These are phyloP conservation scores for Protea cynaroides DNA, from an alignment of 164 flowering plant genomes.

Conservation along the genomic window DNA sequence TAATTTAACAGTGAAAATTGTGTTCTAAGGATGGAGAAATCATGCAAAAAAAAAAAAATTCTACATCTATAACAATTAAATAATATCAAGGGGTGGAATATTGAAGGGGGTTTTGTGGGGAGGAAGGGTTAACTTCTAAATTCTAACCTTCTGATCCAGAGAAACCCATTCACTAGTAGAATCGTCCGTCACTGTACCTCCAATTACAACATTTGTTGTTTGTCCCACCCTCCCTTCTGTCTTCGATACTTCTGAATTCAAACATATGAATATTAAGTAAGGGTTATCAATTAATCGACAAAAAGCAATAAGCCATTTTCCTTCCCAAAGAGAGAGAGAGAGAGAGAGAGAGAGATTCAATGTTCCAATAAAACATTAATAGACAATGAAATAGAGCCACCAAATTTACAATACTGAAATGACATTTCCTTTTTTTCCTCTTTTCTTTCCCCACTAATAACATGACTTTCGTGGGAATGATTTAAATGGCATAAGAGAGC, in stretches of 20 bases:
- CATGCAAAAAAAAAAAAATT: too few relatives aligned
- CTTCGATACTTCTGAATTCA: slow-evolving; percentile 80
- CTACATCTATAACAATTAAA: too few relatives aligned
- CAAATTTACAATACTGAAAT: too few relatives aligned
- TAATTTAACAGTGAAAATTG: too few relatives aligned
- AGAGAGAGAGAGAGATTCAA: neutral
- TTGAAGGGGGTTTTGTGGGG: too few relatives aligned
- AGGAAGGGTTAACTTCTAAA: neutral
- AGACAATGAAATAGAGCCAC: too few relatives aligned
- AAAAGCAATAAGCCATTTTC: neutral
- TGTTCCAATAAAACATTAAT: neutral
- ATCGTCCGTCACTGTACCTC: slow-evolving; percentile 90
- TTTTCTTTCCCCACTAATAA: too few relatives aligned
- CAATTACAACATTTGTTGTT: slow-evolving; percentile 90
- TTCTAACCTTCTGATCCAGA: slow-evolving; percentile 80
- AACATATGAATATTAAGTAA: neutral
- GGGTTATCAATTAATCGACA: neutral
- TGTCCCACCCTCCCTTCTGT: slow-evolving; percentile 95
- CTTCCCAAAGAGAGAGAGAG: neutral
- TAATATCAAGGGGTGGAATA: too few relatives aligned
- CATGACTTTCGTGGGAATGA: too few relatives aligned
- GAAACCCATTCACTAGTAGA: slow-evolving; percentile 84
- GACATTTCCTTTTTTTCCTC: too few relatives aligned
- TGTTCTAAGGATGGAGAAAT: too few relatives aligned
- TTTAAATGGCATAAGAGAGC: too few relatives aligned